phyloP scores from a whole-genome alignment of 192 early-diverging fungal genomes.

The Phlyctochytrium arcticum region DNA sequence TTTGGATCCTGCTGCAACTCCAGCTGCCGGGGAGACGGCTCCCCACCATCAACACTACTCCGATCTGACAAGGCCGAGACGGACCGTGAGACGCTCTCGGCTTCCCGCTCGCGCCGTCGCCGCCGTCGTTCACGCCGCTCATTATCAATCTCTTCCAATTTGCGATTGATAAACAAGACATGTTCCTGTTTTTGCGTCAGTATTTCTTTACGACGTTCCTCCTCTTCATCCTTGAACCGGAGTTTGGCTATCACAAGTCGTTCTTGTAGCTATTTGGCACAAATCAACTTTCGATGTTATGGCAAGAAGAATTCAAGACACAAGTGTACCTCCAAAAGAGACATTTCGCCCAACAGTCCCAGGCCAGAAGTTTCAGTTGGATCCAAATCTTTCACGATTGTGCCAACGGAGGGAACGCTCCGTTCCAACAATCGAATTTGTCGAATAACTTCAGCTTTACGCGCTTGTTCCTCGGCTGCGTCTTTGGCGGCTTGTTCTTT shows the following conservation, averaged over 20 bases:
- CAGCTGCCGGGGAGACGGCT: too few species aligned
- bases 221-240: conserved; percentile 20
- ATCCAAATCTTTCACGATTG: conserved; percentile 39
- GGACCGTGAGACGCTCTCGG: not conserved
- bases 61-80: not conserved
- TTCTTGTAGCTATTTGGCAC: conserved; percentile 51
- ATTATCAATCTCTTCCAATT: conserved; percentile 38
- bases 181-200: conserved; percentile 17
- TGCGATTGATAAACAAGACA: conserved; percentile 26
- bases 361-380: conserved; percentile 41
- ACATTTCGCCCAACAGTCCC: conserved; percentile 55
- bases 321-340: conserved; percentile 40
- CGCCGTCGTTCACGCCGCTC: conserved; percentile 32
- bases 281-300: not conserved
- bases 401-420: conserved; percentile 34
- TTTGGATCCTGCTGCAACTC: conserved; percentile 9
- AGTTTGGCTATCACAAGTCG: conserved; percentile 31
- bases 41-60: too few species aligned
- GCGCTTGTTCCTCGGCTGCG: conserved; percentile 35
- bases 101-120: not conserved
- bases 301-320: not conserved
- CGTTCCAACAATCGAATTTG: conserved; percentile 52
- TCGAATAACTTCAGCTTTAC: conserved; percentile 48
- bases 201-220: conserved; percentile 38
- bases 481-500: conserved; percentile 29